Evolutionary conservation across 176 grass and related monocot genomes (phyloP), one percentile per base, ranked within the genome.

Genomic region (Oryza nivara): DNA sequence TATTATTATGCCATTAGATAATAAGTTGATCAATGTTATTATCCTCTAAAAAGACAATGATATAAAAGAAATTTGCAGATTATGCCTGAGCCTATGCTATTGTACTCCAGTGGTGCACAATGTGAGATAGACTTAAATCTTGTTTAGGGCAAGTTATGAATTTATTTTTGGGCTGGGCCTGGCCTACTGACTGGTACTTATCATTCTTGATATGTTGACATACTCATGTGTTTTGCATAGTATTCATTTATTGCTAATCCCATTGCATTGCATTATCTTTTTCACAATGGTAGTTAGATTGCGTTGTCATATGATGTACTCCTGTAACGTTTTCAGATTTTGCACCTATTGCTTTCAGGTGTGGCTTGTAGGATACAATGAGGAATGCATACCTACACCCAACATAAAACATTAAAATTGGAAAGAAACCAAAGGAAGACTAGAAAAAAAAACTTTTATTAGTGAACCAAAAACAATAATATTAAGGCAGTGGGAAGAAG

Each of bases 241-340:
- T 58, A 11, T 9, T 10, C 46, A 41, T 43, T 43, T 32, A 23
- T 40, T 58, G 32, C 32, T 17, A 48, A 71, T 64, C 67, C 76
- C 43, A 73, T 86, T 66, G 47, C 47, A 49, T 49, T 79, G 76
- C 76, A 52, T 30, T 52, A 43, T 86, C 76, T 28, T 86, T 79
- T 56, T 80, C 76, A 23, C 0, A 38, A 68, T 19, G 77, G 77
- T 86, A 41, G 77, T 80, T 74, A 74, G 36, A 80, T 67, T 86
- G 76, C 69, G 58, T 68, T 73, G 43, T 86, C 77, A 67, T 58
- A 86, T 80, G 54, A 86, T 68, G 60, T 13, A 20, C 0, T 75
- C 14, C 9, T 34, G 5, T 3, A 54, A 16, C 49, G 6, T 60
- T 26, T 74, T 14, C 30, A 45, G 34, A 52, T 86, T 75, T 56